Evolutionary conservation across 2,329 filamentous ascomycete species (phyloP), one percentile per base, ranked within the genome.

Genomic region (Fusarium zealandicum): DNA sequence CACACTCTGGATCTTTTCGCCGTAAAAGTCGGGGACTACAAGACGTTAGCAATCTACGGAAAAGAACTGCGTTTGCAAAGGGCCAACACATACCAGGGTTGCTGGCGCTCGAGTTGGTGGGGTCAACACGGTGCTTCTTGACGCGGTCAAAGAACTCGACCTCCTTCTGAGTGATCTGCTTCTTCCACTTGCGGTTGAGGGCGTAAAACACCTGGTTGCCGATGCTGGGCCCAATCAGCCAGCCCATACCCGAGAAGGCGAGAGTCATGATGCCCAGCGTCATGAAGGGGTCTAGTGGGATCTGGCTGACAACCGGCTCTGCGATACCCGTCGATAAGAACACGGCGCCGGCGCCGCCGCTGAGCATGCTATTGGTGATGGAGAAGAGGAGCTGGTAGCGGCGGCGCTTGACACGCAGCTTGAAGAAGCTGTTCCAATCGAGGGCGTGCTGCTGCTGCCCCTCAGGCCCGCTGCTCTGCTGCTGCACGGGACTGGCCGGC

Each of bases 1-100:
- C 17, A 98, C 92, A 68, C 92, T 96, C 44, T 90, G 90, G 68
- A 99, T 96, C 82, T 97, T 98, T 79, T 99, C 95, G 68, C 95
- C 95, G 70, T 99, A 99, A 77, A 96, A 99, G 73, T 99, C 95
- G 36, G 93, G 93, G 1, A 96, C 90, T 82, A 46, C 3, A 39
- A n/a, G 7, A n/a, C 25, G 46, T 71, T 54, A 72, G 65, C 14
- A 33, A 33, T 30, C 20, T n/a, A 25, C 40, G 14, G 8, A 4
- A 22, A n/a, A 27, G 18, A 6, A 17, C 12, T 31, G 16, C 6
- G 1, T 33, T 7, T 16, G 30, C 36, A 9, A 12, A 18, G 33
- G 40, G 4, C 18, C 32, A 30, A 27, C 14, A 31, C 27, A 70
- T 73, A 81, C 85, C 83, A 14, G 95, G 95, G 78, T 98, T 98